These are phyloP conservation scores for Anthostomella pinea DNA, from an alignment of 2,329 filamentous ascomycete genomes.

Conservation along the genomic window DNA sequence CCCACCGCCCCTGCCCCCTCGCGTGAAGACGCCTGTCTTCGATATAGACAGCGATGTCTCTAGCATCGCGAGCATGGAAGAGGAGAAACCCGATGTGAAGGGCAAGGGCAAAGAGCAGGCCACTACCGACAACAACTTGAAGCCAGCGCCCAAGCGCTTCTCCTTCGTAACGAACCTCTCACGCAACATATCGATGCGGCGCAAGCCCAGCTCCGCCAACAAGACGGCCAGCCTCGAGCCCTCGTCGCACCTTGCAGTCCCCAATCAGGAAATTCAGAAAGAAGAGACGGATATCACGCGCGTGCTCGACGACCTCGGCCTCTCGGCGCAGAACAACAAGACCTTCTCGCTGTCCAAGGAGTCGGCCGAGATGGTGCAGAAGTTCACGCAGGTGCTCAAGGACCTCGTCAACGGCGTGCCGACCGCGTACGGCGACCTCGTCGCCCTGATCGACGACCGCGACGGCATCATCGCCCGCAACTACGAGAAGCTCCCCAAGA, in stretches of 20 bases:
- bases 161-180: conserved; percentile 35
- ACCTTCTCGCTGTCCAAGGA: conserved; percentile 83
- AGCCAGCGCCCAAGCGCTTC: conserved; percentile 35
- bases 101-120: conserved; percentile 31
- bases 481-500: conserved; percentile 68
- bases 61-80: conserved; percentile 29
- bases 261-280: conserved; percentile 42
- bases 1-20: conserved; percentile 55
- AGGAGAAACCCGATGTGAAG: conserved; percentile 19
- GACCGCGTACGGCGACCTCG: conserved; percentile 89
- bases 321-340: conserved; percentile 78
- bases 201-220: conserved; percentile 25
- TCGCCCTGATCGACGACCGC: conserved; percentile 56
- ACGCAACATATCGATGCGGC: conserved; percentile 29
- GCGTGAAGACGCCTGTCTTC: conserved; percentile 48
- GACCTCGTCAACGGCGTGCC: conserved; percentile 91
- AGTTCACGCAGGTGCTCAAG: conserved; percentile 87
- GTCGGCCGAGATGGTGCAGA: conserved; percentile 74
- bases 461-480: conserved; percentile 58
- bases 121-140: conserved; percentile 34
- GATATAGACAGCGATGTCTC: conserved; percentile 46
- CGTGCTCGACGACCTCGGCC: conserved; percentile 80
- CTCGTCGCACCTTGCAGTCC: conserved; percentile 33
- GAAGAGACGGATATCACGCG: conserved; percentile 72
- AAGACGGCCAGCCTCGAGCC: conserved; percentile 36